Percentiles rank a stretch among this genome's conserved stretches.
phyloP scores from a whole-genome alignment of 768 basidiomycete species.

The Russula sp. region DNA sequence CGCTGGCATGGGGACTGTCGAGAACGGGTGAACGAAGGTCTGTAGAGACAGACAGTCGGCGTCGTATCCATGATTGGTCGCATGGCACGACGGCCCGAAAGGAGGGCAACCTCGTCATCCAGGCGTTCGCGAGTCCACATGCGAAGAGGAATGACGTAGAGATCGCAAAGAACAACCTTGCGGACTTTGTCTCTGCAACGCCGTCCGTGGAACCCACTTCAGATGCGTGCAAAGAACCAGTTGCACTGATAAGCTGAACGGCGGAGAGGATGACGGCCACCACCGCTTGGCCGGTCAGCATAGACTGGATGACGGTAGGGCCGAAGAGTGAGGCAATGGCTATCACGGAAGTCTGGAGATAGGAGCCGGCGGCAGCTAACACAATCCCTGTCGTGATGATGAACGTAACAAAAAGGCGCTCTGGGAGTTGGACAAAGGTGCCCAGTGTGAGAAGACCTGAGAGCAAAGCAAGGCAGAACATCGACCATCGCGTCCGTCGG shows the following conservation, averaged over 20 bases:
- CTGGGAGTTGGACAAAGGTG: conserved; percentile 48
- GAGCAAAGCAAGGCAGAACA: conserved; percentile 45
- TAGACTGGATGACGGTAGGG: conserved; percentile 57
- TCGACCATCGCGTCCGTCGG: conserved; percentile 44
- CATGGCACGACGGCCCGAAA: conserved; percentile 50
- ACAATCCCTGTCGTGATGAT: conserved; percentile 51
- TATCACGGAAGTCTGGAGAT: conserved; percentile 69
- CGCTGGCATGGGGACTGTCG: conserved; percentile 22
- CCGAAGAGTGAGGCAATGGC: conserved; percentile 82
- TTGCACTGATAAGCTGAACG: conserved; percentile 64
- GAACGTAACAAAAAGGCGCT: conserved; percentile 57
- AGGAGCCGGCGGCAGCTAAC: conserved; percentile 60
- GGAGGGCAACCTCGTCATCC: conserved; percentile 49
- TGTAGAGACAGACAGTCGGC: conserved; percentile 27
- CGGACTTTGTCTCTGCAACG: conserved; percentile 57
- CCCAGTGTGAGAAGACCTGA: conserved; percentile 56
- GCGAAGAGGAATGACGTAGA: conserved; percentile 58
- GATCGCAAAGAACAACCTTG: conserved; percentile 65
- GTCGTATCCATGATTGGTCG: conserved; percentile 30
- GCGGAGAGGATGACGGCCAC: conserved; percentile 75
- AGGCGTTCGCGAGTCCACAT: conserved; percentile 46
- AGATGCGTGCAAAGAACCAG: conserved; percentile 41
- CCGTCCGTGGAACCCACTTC: conserved; percentile 27
- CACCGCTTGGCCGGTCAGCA: conserved; percentile 82
- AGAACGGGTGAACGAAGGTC: conserved; percentile 34